Conservation (phyloP, 164 flowering plant genomes). For the Vitis rupestris region DNA sequence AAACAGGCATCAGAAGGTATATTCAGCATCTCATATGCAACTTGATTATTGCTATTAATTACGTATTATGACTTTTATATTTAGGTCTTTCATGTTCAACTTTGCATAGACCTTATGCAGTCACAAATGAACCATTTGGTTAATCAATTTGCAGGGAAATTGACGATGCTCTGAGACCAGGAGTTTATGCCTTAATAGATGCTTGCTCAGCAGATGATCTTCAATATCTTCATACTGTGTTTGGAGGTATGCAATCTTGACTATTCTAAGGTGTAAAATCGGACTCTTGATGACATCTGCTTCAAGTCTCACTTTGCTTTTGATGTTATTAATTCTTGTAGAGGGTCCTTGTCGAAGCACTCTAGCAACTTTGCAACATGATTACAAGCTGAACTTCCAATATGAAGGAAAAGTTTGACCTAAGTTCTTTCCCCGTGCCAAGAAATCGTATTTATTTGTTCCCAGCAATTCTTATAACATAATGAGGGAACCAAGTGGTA, state of each 20-base stretch:
- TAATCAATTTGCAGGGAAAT: constrained; percentile 58
- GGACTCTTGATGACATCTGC: neutral
- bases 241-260: constrained; percentile 61
- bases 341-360: constrained; percentile 96
- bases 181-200: constrained; percentile 84
- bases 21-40: neutral
- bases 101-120: neutral
- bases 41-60: neutral
- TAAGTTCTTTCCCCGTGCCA: neutral
- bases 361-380: constrained; percentile 63
- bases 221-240: constrained; percentile 73
- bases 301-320: constrained; percentile 14
- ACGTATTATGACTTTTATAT: neutral
- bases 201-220: constrained; percentile 78
- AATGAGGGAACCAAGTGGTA: too few species aligned
- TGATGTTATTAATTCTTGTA: constrained; percentile 26
- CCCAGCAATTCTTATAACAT: neutral
- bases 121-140: neutral
- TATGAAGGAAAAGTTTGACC: constrained; percentile 83
- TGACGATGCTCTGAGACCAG: constrained; percentile 87
- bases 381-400: constrained; percentile 71
- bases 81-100: neutral
- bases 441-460: neutral
- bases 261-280: neutral
- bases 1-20: constrained; percentile 75